These are phyloP conservation scores for Smithsoniella earleae DNA, from an alignment of 163 green algal genomes.

Conservation along the genomic window DNA sequence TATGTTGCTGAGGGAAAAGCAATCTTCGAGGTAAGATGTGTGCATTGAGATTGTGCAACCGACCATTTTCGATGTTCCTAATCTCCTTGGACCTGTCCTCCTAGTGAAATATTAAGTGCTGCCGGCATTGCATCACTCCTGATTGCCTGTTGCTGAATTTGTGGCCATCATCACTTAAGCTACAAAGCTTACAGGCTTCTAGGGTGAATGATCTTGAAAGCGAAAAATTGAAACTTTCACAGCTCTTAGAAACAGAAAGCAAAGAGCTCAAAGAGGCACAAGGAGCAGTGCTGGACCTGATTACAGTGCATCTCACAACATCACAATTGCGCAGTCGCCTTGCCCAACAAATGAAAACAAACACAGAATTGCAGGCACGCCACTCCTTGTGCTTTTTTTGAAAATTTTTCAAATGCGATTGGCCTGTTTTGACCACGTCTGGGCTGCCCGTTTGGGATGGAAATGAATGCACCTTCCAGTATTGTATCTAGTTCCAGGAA, in stretches of 20 bases:
- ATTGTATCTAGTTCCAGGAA: no score
- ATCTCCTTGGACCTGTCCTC: no score
- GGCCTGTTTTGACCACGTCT: background rate
- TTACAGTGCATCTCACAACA: background rate
- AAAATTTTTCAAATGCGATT: background rate
- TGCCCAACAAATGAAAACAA: background rate
- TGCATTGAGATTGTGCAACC: no score
- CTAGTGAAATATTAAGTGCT: no score
- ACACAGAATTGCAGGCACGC: background rate
- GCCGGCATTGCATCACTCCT: no score
- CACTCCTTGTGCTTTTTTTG: background rate
- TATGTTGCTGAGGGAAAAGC: background rate
- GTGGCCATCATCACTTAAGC: no score
- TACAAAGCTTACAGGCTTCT: constrained; percentile 1
- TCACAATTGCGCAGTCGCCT: constrained; percentile 5
- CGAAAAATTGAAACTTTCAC: background rate
- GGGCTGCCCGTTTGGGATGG: background rate
- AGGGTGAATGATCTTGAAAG: background rate
- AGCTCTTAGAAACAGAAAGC: no score
- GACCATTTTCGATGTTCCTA: no score
- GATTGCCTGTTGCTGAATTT: no score
- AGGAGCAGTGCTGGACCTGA: constrained; percentile 3
- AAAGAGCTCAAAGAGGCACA: background rate
- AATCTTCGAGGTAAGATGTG: background rate
- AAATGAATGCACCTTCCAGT: no score